Conservation (phyloP, 345 rosid species). For the Bruguiera sexangula region DNA sequence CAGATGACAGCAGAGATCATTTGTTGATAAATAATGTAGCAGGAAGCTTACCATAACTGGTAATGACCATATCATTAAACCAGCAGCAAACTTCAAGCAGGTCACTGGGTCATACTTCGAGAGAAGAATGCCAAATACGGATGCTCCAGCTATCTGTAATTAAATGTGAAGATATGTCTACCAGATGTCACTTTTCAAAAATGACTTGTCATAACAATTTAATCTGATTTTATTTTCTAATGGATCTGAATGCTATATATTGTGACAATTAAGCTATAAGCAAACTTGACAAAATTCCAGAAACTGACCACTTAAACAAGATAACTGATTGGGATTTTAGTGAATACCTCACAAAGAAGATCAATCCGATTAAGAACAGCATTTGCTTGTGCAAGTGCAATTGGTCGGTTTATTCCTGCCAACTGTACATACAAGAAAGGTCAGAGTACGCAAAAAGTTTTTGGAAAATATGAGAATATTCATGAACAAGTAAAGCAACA, state of each 20-base stretch:
- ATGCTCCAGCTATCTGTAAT: conserved; percentile 81
- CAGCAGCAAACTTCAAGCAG: conserved; percentile 77
- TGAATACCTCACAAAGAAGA: conserved; percentile 81
- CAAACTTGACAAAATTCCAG: too few relatives aligned
- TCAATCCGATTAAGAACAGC: conserved; percentile 84
- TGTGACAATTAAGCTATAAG: too few relatives aligned
- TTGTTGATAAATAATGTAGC: neutral
- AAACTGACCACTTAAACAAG: neutral
- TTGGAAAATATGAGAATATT: conserved; percentile 15
- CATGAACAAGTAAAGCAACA: conserved; percentile 1
- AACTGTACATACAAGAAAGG: conserved; percentile 42
- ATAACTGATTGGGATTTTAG: conserved; percentile 1
- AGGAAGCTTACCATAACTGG: conserved; percentile 65
- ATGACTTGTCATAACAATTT: neutral
- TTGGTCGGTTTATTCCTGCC: conserved; percentile 84
- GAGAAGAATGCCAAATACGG: conserved; percentile 76
- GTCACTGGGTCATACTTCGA: conserved; percentile 75
- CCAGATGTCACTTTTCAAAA: conserved; percentile 1
- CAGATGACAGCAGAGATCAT: conserved; percentile 14
- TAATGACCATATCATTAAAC: conserved; percentile 62
- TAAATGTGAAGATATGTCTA: conserved; percentile 1
- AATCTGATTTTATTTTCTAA: neutral
- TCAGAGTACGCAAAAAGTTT: conserved; percentile 17
- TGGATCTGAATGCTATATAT: too few relatives aligned
- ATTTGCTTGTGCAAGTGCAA: conserved; percentile 92